Evolutionary conservation across 352 stramenopile genomes (phyloP), one percentile per base, ranked within the genome.

Genomic region (Phytopythium kandeliae): DNA sequence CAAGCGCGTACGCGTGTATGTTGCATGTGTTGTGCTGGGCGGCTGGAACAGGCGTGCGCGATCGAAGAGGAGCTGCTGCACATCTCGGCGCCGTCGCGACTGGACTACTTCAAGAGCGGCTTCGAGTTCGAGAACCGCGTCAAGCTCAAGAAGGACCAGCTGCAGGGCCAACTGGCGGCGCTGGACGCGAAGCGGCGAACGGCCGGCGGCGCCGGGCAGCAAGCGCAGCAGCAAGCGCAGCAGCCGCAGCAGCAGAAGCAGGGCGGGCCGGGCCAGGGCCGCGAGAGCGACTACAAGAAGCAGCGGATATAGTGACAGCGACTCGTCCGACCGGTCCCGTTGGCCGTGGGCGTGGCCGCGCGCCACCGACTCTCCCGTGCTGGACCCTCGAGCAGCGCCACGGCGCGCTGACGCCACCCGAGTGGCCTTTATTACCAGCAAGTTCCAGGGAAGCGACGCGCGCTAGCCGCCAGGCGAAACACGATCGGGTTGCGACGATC

Each of bases 101-200:
- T 95, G 9, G 85, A 95, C 54, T 95, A 95, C 71, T 95, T 95
- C 49, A 95, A 95, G 69, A 92, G 83, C 64, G 85, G 85, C 57
- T 93, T 92, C 57, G 83, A 94, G 69, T 95, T 95, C 57, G 82
- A 95, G 61, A 92, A 92, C 59, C 85, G 82, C 52, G 85, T 95
- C 34, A 92, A 92, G 58, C 67, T 94, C 46, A 95, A 95, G 70
- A 90, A 91, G 48, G 81, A 95, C 51, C 85, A 95, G 34, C 59
- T 95, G 37, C 81, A 95, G 64, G 84, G 84, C 12, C 83, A 94
- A 54, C 52, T 94, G 49, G 80, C 78, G 17, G 71, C 84, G 28
- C 71, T 92, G 51, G 84, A 94, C 45, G 70, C 67, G 56, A 92
- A 92, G 67, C 81, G 81, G 51, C 76, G 78, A 51, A 56, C 51